Base-by-base conservation (phyloP, 306 rosid genomes). In the Amphicarpaea edgeworthii region DNA sequence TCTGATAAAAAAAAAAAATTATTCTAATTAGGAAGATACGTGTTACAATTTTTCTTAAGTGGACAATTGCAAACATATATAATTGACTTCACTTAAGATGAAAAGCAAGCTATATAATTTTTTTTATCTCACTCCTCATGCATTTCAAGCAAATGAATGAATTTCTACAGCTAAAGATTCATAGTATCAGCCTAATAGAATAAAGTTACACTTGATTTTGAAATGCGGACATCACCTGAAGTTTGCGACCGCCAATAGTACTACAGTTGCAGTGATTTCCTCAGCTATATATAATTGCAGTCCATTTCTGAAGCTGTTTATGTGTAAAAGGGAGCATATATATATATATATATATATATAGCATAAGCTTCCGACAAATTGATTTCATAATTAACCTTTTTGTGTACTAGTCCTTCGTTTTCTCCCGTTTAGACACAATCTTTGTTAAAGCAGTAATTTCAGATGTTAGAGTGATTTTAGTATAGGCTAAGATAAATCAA, bases 401-500 rank as follows among this genome's bases (percentile, higher is more conserved):
- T 26, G 6, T 68, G 8, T 20, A 21, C 1, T 9, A 26, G 11
- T 7, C 12, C 12, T 57, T 26, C 19, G 17, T 24, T 24, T 57
- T 12, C 26, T 6, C 37, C 19, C 11, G 19, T 57, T 57, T 57
- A 10, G 19, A 21, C 49, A 12, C 10, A 41, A 19, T 40, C 37
- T 20, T 65, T 20, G 17, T 12, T 8, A 20, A 12, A 12, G 12
- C 20, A 24, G 37, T 21, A 20, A 41, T 42, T 66, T 42, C 71
- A 41, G 3, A 23, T 66, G 32, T 21, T 26, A 46, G 59, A 47
- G 26, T 15, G 24, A 12, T 46, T 15, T 26, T 46, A 47, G n/a
- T 28, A n/a, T n/a, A 47, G 15, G 72, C 17, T 24, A 68, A 21
- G 49, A 51, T 16, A 70, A 70, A 32, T 70, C 20, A 70, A 70